Conservation (phyloP, 192 early-diverging fungal species). For the Rhizoclosmatium globosum region DNA sequence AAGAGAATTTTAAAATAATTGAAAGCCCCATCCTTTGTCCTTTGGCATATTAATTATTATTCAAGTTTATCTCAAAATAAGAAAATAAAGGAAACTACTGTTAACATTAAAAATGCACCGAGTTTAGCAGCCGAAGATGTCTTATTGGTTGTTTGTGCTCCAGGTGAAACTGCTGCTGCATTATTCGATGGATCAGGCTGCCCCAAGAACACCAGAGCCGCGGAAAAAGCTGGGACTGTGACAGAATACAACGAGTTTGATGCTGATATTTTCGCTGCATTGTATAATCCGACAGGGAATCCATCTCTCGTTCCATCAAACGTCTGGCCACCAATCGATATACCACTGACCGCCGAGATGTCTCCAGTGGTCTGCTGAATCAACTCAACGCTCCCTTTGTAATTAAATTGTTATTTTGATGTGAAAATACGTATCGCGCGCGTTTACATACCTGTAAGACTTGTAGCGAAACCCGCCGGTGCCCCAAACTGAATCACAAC, state of each 20-base stretch:
- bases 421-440: too few species aligned
- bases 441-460: too few species aligned
- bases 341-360: neutral
- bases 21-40: neutral
- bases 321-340: constrained; percentile 6
- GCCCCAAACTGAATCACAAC: neutral
- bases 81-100: neutral
- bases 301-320: constrained; percentile 2
- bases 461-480: neutral
- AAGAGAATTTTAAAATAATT: too few species aligned
- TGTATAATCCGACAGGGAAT: neutral
- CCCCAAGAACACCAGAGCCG: neutral
- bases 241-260: neutral
- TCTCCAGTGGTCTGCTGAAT: neutral
- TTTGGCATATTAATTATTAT: neutral
- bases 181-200: too few species aligned
- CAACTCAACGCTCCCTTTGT: too few species aligned
- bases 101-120: neutral
- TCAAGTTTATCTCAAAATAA: neutral
- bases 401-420: too few species aligned
- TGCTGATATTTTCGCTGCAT: neutral
- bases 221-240: neutral
- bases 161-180: too few species aligned
- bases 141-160: neutral
- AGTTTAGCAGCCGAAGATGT: neutral